phyloP scores from a whole-genome alignment of 2,329 filamentous ascomycete genomes.

The Ceratocystis colombiana region DNA sequence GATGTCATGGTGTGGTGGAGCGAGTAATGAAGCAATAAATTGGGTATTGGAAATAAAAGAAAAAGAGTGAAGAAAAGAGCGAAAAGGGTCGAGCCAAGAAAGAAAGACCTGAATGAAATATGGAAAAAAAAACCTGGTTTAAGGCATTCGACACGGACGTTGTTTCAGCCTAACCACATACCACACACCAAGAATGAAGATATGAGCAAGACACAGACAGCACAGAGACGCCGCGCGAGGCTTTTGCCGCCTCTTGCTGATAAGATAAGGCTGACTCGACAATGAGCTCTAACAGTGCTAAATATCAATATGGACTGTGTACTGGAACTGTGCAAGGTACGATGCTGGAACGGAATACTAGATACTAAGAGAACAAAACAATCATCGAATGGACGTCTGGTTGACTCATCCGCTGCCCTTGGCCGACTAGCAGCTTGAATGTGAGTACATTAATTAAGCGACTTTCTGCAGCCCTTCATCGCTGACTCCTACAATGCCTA shows the following conservation, averaged over 20 bases:
- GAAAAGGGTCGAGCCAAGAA: neutral
- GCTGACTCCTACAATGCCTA: too few species aligned
- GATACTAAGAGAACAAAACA: too few species aligned
- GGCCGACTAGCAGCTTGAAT: too few species aligned
- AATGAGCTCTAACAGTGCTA: neutral
- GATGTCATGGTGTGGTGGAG: constrained; percentile 6
- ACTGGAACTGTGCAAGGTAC: neutral
- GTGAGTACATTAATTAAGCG: too few species aligned
- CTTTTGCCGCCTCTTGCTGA: neutral
- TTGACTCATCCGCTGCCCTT: too few species aligned
- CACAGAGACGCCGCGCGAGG: constrained; percentile 4
- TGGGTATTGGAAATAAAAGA: neutral
- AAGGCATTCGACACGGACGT: neutral
- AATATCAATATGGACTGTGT: neutral
- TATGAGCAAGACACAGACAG: neutral
- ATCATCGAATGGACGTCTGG: too few species aligned
- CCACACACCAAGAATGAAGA: neutral
- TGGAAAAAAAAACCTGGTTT: neutral
- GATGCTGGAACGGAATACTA: too few species aligned
- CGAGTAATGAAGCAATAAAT: neutral
- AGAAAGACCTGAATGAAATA: neutral
- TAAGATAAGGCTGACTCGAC: constrained; percentile 8
- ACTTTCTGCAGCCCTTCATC: too few species aligned
- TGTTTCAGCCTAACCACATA: constrained; percentile 19
- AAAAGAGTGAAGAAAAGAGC: neutral